Percentiles rank a stretch among this genome's conserved stretches.
Conservation (phyloP, 768 basidiomycete species). For the Obba rivulosa region DNA sequence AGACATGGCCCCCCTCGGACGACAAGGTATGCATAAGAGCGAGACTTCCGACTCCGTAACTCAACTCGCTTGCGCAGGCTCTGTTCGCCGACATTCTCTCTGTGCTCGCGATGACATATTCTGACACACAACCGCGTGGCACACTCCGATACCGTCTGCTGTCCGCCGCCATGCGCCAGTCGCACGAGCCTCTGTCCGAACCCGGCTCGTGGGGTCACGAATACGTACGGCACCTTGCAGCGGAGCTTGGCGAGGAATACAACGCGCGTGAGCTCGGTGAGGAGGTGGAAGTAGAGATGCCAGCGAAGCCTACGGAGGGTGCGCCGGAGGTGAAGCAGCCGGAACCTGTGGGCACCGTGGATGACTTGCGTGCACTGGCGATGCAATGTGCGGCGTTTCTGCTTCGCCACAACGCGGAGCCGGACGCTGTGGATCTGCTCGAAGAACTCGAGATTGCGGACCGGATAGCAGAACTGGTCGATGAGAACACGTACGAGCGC, state of each 20-base stretch:
- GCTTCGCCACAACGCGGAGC: conserved; percentile 91
- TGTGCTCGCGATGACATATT: conserved; percentile 99
- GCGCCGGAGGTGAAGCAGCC: conserved; percentile 12
- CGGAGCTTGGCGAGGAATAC: conserved; percentile 95
- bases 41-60: neutral
- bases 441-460: conserved; percentile 90
- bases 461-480: conserved; percentile 71
- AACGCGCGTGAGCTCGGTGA: conserved; percentile 58
- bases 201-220: conserved; percentile 99
- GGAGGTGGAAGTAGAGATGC: conserved; percentile 19
- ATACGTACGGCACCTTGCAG: conserved; percentile 94
- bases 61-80: conserved; percentile 46
- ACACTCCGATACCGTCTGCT: conserved; percentile 91
- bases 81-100: conserved; percentile 96
- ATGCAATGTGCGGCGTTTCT: conserved; percentile 87
- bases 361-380: conserved; percentile 73
- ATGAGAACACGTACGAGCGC: conserved; percentile 80
- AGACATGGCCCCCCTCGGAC: conserved; percentile 72
- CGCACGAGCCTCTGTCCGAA: conserved; percentile 66
- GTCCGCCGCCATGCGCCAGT: conserved; percentile 62
- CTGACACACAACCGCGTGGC: conserved; percentile 93
- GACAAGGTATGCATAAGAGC: conserved; percentile 52
- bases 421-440: conserved; percentile 93
- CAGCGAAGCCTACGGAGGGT: conserved; percentile 9
- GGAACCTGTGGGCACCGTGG: conserved; percentile 48